Base-by-base conservation (phyloP, 805 yeast genomes). In the Pichia heedii region DNA sequence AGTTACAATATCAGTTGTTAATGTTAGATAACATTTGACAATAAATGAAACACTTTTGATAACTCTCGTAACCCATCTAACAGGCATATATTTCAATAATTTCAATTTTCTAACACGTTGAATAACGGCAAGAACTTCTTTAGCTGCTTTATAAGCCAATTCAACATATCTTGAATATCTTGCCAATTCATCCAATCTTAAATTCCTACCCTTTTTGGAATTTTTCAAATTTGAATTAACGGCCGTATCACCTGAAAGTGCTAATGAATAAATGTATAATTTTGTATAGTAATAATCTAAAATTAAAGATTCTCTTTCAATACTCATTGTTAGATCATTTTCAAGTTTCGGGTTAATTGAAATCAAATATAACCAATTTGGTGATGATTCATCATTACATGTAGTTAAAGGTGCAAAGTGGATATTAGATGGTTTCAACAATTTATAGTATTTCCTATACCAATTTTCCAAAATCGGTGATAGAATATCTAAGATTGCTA, bases 11-110 rank as follows among this genome's bases (percentile, higher is more conserved):
- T 54, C 54, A 7, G 55, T 49, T 12, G 84, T 76, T 24, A 83
- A 65, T 0, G 86, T 81, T 50, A 82, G 58, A 55, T 85, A 79
- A 55, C 94, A 84, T 62, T 89, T 90, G 13, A 90, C 93, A 42
- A 90, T 73, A 58, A 88, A 89, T 2, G 96, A 93, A 12, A 87
- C 87, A 0, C 96, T 85, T 53, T 90, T 77, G 19, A 89, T 88
- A 22, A 87, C 78, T 41, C 95, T 70, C 0, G 85, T 82, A 7
- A 84, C 79, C 95, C 96, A 88, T 49, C 96, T 68, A n/a, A 87
- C 88, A 1, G 97, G 96, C 80, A 88, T 86, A 56, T 72, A 82
- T 45, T 78, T 69, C 42, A 87, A 64, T 68, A 81, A 64, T 46
- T 73, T 76, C 46, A 82, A 63, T 48, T 70, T 70, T 53, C 81